Base-by-base conservation (phyloP, 345 rosid species). In the Camelina laxa region DNA sequence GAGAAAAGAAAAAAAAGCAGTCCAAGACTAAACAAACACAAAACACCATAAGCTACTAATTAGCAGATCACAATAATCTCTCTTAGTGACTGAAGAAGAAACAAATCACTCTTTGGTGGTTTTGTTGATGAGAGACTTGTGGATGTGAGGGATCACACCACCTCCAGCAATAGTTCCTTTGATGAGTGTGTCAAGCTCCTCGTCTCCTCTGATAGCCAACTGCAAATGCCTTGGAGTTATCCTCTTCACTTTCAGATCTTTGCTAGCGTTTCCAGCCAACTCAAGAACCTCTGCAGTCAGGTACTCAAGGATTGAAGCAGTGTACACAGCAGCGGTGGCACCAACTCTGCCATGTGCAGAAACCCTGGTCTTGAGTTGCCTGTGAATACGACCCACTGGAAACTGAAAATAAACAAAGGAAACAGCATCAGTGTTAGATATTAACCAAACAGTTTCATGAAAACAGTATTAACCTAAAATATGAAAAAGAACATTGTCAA, bases 61-160 rank as follows among this genome's bases (percentile, higher is more conserved):
- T 50, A 76, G 60, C 51, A 69, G 21, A 69, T 55, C 58, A 31
- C 3, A 67, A 27, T 15, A 44, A 45, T 15, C 61, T 19, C 39
- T 19, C 48, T 27, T 0, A 76, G 50, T 13, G 39, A 62, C 20
- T 44, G 7, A 70, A 39, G 53, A 65, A 33, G 36, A 6, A 67
- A 30, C 1, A 19, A 36, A 63, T 86, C 76, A 86, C 30, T 91
- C 95, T 77, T 91, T 91, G 74, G 80, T 79, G 63, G 92, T 84
- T 80, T 91, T 91, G 87, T 91, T 89, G 84, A 89, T 89, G 20
- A 89, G 92, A 49, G 97, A 91, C 81, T 91, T 91, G 87, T 91
- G 95, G 70, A 91, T 91, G 83, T 91, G 95, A 70, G 97, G 97
- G 51, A 91, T 91, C 13, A 91, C 97, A 67, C 92, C 97, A 5